Percentiles rank a stretch among this genome's conserved stretches.
Evolutionary conservation across 108 stramenopile species (phyloP).

Genomic region (Schizochytrium sp.): DNA sequence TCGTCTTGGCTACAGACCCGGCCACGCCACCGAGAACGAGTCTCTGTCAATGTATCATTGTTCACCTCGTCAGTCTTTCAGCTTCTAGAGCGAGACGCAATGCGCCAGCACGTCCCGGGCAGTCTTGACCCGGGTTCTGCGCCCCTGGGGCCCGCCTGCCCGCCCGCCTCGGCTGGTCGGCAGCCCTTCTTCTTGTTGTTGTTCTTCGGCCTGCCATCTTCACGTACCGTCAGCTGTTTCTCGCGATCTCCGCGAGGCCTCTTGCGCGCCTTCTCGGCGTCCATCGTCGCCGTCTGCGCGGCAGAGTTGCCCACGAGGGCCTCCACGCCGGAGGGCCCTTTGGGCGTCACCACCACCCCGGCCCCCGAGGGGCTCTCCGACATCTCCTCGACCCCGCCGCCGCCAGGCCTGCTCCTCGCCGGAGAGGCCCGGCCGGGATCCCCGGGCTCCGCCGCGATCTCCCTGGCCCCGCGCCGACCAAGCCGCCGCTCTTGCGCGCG

Average conservation of each 20-base stretch:
- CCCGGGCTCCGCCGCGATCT: too few species aligned
- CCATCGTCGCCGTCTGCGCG: background rate
- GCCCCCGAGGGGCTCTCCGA: background rate
- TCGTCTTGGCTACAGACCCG: conserved; percentile 18
- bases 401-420: too few species aligned
- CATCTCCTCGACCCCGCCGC: background rate
- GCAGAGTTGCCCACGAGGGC: background rate
- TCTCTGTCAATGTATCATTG: background rate
- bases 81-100: background rate
- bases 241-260: background rate
- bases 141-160: too few species aligned
- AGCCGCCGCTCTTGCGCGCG: too few species aligned
- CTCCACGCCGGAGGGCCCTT: background rate
- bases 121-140: background rate
- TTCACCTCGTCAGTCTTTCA: background rate
- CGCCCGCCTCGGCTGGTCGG: too few species aligned
- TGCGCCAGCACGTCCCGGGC: background rate
- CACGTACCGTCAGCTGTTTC: background rate
- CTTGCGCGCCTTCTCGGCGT: background rate
- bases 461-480: too few species aligned
- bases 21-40: background rate
- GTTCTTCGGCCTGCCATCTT: too few species aligned
- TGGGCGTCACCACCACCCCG: background rate
- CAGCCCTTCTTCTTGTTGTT: too few species aligned
- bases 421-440: too few species aligned